Percentiles rank a stretch among this genome's conserved stretches.
phyloP scores from a whole-genome alignment of 2,329 filamentous ascomycete species.

The Didymella glomerata region DNA sequence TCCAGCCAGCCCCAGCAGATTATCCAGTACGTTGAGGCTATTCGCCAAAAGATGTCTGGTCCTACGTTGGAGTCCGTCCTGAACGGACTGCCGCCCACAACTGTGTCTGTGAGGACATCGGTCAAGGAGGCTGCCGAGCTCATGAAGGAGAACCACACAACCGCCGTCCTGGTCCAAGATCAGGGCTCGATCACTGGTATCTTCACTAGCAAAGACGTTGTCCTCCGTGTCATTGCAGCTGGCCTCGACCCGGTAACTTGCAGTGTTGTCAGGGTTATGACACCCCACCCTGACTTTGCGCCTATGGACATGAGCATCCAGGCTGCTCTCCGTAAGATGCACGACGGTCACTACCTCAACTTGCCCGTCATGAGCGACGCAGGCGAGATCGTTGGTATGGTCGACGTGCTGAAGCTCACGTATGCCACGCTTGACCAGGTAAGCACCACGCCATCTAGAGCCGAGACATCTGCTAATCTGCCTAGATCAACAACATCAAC shows the following conservation, averaged over 20 bases:
- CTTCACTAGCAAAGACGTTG: conserved; percentile 99
- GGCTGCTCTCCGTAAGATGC: conserved; percentile 97
- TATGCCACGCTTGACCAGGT: conserved; percentile 98
- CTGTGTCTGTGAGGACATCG: conserved; percentile 93
- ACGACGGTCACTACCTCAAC: conserved; percentile 98
- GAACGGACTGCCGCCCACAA: conserved; percentile 89
- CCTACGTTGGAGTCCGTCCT: conserved; percentile 94
- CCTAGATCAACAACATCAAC: conserved; percentile 84
- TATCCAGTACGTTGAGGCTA: conserved; percentile 97
- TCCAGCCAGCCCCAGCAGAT: conserved; percentile 97
- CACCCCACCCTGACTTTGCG: conserved; percentile 97
- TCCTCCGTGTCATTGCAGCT: conserved; percentile 95
- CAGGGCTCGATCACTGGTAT: conserved; percentile 98
- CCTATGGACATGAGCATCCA: conserved; percentile 99
- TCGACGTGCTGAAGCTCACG: conserved; percentile 96
- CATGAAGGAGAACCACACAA: conserved; percentile 99
- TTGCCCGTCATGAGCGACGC: conserved; percentile 97
- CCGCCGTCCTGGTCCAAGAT: conserved; percentile 93
- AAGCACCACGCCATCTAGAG: conserved; percentile 26
- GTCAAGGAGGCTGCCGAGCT: conserved; percentile 93
- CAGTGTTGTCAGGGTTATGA: conserved; percentile 99
- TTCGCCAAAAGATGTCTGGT: conserved; percentile 96
- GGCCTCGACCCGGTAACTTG: conserved; percentile 93
- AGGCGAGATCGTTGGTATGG: conserved; percentile 99
- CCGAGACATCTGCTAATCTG: conserved; percentile 18